Evolutionary conservation across 2,329 filamentous ascomycete species (phyloP), one percentile per base, ranked within the genome.

Genomic region (Phoma sp.): DNA sequence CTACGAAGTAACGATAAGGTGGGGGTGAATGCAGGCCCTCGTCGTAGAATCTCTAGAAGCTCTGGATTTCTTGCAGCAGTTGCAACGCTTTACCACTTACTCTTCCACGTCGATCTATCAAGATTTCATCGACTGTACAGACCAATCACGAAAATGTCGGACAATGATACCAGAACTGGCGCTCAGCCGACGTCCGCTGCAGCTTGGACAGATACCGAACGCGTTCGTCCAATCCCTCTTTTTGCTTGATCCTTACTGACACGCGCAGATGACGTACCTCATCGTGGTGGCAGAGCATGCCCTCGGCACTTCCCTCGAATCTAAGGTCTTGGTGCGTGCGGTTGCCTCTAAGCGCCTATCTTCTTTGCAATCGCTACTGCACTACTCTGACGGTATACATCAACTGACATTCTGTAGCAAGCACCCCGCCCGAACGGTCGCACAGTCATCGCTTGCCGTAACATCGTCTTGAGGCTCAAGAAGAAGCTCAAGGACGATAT

Each of bases 401-500:
- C 18, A 18, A 18, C 27, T 29, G 27, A 29, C 1, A 7, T 29
- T 29, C 9, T 29, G 1, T 42, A 70, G 65, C 55, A 55, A 22
- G 57, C 65, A 4, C 68, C 68, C 4, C 57, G 62, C 14, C 69
- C 67, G 1, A 47, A 37, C n/a, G 64, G 64, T 8, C 65, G 68
- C 37, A 54, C 58, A 27, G 29, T 58, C 22, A 58, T 65, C 47
- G 66, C 69, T 0, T 72, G 69, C 53, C 52, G 62, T 47, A 64
- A 61, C 43, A 59, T 71, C 44, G 35, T 70, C 22, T 36, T 36
- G 2, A 65, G 64, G 24, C 57, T 71, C 11, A 68, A 67, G 53
- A 58, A 56, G n/a, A 63, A 62, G 29, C 43, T 63, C 52, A 66
- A 66, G 32, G 53, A 57, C 27, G 65, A 70, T 7, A 61, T 71